Evolutionary conservation across 2,329 filamentous ascomycete species (phyloP), one percentile per base, ranked within the genome.

Genomic region (Colletotrichum sp.): DNA sequence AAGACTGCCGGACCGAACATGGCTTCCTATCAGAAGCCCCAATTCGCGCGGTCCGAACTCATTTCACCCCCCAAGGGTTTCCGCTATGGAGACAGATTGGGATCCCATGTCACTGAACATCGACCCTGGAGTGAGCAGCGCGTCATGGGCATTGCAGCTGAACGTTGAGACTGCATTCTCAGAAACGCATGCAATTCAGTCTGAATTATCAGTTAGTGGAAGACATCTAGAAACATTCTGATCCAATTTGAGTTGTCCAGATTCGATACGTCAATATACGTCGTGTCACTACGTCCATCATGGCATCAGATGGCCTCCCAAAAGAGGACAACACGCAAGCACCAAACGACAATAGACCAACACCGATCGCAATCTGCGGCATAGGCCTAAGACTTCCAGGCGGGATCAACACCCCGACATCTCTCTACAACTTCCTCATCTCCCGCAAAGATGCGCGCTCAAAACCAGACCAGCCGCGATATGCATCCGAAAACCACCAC

Each of bases 341-440:
- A 18, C 6, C 13, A 15, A 63, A 7, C 24, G 49, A 15, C 26
- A 63, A 15, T 4, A 26, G 10, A 7, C 71, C 71, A 9, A 32
- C 60, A 24, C 71, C 66, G 7, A 34, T 74, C 15, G 74, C 74
- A 26, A 70, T 76, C n/a, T 74, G 74, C 49, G 74, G 74, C 18
- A 76, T 76, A 21, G 74, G 74, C 24, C 28, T 76, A 18, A 71
- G 74, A 16, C 28, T 76, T 7, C 74, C 74, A 21, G 70, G 74
- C 30, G 59, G 74, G 16, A 76, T 76, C 34, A 67, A 68, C n/a
- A 76, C 57, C 7, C 63, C 74, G 3, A 71, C 30, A 4, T 62
- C 70, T 6, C 65, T 72, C 6, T 76, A 71, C 62, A 59, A 76
- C 39, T 71, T 76, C 8, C 65, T 76, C 21, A 21, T 76, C 59